phyloP scores from a whole-genome alignment of 495 filamentous ascomycete species.

The Chaetomidium leptoderma region DNA sequence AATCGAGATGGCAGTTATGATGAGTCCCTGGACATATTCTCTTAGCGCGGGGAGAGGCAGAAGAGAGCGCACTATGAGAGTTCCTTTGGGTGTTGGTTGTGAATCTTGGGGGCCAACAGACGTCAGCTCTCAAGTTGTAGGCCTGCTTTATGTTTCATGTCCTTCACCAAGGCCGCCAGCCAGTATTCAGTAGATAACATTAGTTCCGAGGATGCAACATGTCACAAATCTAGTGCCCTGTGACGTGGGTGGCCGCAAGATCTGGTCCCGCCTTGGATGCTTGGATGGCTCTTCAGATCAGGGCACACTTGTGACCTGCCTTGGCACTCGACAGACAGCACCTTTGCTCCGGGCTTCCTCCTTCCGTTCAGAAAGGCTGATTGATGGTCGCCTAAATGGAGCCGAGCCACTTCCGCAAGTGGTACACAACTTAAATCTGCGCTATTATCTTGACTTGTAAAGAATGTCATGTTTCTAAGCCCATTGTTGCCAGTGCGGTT shows the following conservation, averaged over 20 bases:
- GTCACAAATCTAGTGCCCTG: too few species aligned
- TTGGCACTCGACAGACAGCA: neutral
- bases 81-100: neutral
- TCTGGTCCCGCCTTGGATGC: too few species aligned
- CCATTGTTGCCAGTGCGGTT: neutral
- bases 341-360: neutral
- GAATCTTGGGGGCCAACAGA: neutral
- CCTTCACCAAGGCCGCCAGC: too few species aligned
- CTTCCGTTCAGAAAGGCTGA: too few species aligned
- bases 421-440: neutral
- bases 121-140: too few species aligned
- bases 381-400: neutral
- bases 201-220: too few species aligned
- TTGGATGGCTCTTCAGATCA: too few species aligned
- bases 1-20: constrained; percentile 36
- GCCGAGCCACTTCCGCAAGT: neutral
- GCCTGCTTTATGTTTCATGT: too few species aligned
- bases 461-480: neutral
- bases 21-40: neutral
- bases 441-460: neutral
- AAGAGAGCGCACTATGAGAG: neutral
- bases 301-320: too few species aligned
- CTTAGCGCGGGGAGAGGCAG: neutral
- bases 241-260: too few species aligned
- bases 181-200: too few species aligned